Evolutionary conservation across 768 basidiomycete species (phyloP), one percentile per base, ranked within the genome.

Genomic region (Clitopilus passeckerianus): DNA sequence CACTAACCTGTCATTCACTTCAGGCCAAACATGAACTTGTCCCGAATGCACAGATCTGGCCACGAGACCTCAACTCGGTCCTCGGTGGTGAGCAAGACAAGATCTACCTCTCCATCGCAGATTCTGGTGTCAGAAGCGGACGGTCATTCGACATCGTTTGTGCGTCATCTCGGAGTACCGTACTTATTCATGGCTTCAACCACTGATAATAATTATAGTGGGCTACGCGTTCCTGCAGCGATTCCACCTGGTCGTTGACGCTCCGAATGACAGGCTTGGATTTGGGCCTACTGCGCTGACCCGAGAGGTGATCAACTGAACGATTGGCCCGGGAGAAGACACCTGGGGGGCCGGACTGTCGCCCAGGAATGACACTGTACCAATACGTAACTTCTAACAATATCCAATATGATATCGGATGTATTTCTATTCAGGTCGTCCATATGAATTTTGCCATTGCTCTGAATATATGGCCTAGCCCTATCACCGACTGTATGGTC

Each of bases 31-130:
- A 77, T 64, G 81, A 83, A 68, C 63, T 89, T 58, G 84, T 82
- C 2, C 67, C 83, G 15, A 85, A 87, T 64, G 86, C 84, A 3
- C 87, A 90, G 75, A 83, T 86, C 61, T 89, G 86, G 85, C 87
- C 86, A 0, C 81, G 84, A 53, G 65, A 74, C 2, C 73, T 84
- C 61, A 89, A 90, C 72, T 69, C 73, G 15, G 70, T 72, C 34
- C 77, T 90, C 14, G 86, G 86, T 58, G 89, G 89, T 52, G 67
- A 72, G 24, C 62, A 71, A 4, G 64, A 67, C 64, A 69, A 70
- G 57, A 86, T 87, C 62, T 87, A 86, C 63, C 74, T 86, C 61
- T 75, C 86, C 64, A 72, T 77, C n/a, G 75, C 75, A 18, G 83
- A 86, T 64, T 65, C 86, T 41, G 84, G 85, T 34, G 68, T 66